Base-by-base conservation (phyloP, 192 early-diverging fungal genomes). In the Backusella luteola region DNA sequence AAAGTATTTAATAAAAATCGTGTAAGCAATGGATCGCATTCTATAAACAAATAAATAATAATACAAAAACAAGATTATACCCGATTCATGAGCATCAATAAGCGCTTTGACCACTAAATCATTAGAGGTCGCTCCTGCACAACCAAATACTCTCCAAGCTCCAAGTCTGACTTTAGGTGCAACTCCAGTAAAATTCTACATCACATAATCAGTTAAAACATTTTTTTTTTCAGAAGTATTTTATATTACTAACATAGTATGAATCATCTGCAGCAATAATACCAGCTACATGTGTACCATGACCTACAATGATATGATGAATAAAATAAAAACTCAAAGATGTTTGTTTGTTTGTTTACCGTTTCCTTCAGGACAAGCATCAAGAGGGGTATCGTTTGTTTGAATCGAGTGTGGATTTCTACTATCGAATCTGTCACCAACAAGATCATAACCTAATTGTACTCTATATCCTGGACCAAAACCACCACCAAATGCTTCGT, bases 111-210 rank as follows among this genome's bases (percentile, higher is more conserved):
- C 89, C 38, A 97, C 89, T 46, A 96, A 75, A 67, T 95, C 94
- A 35, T 89, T 89, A 36, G 86, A 84, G 0, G 88, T 87, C 34
- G 85, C 84, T 67, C 90, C 90, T 74, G 84, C 85, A 80, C 95
- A 97, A 7, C 94, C 93, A 80, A 94, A 93, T 21, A 96, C 87
- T 72, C 96, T 86, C 87, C 94, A 98, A 6, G 87, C 88, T 9
- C 93, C 93, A 35, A 97, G 80, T 3, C 86, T 93, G 34, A 90
- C 91, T 14, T 81, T 79, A n/a, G 90, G 92, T 0, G 90, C 90
- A 23, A 94, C 89, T 32, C 93, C 93, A 1, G 84, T 81, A n/a
- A 90, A 88, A 73, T 79, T 79, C 81, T 29, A 69, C 52, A 71
- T 42, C 0, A 38, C 6, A 23, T 68, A 3, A 53, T 68, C 2